A percentile compares a stretch with the other conserved stretches of the same genome.
These are phyloP conservation scores for Apiotrichum domesticum DNA, from an alignment of 1,284 basidiomycete species.

Conservation along the genomic window DNA sequence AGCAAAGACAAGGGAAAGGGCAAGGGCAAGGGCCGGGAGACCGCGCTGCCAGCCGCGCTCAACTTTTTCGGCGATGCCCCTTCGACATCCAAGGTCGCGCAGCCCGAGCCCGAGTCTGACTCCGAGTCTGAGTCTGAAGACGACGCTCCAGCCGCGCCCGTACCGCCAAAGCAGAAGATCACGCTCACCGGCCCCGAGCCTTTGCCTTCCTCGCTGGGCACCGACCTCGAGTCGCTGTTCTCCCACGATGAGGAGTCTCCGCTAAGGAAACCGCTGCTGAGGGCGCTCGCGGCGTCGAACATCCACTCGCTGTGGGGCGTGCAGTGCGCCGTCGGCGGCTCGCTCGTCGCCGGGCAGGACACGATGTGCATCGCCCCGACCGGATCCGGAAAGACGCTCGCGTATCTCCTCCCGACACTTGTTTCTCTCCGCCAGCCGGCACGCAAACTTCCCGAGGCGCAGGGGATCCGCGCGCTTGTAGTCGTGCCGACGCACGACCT, in stretches of 20 bases:
- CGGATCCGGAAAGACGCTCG: slow-evolving; percentile 87
- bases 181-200: slow-evolving; percentile 40
- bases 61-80: slow-evolving; percentile 81
- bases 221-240: slow-evolving; percentile 39
- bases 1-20: slow-evolving; percentile 45
- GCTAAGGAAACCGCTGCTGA: slow-evolving; percentile 27
- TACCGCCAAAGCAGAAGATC: slow-evolving; percentile 46
- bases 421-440: slow-evolving; percentile 60
- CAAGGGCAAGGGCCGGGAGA: slow-evolving; percentile 13
- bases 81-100: slow-evolving; percentile 47
- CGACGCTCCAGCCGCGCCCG: slow-evolving; percentile 19
- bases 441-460: slow-evolving; percentile 48
- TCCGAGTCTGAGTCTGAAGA: slow-evolving; percentile 15
- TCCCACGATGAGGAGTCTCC: slow-evolving; percentile 19
- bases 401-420: slow-evolving; percentile 79
- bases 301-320: slow-evolving; percentile 39
- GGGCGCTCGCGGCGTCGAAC: slow-evolving; percentile 20
- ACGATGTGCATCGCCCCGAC: slow-evolving; percentile 88
- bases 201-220: slow-evolving; percentile 38
- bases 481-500: slow-evolving; percentile 91
- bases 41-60: slow-evolving; percentile 62
- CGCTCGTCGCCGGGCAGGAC: slow-evolving; percentile 58
- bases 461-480: slow-evolving; percentile 71
- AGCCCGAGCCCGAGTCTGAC: slow-evolving; percentile 22
- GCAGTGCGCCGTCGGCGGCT: slow-evolving; percentile 38